A percentile compares a stretch with the other conserved stretches of the same genome.
phyloP scores from a whole-genome alignment of 768 basidiomycete species.

The Amanita phalloides region DNA sequence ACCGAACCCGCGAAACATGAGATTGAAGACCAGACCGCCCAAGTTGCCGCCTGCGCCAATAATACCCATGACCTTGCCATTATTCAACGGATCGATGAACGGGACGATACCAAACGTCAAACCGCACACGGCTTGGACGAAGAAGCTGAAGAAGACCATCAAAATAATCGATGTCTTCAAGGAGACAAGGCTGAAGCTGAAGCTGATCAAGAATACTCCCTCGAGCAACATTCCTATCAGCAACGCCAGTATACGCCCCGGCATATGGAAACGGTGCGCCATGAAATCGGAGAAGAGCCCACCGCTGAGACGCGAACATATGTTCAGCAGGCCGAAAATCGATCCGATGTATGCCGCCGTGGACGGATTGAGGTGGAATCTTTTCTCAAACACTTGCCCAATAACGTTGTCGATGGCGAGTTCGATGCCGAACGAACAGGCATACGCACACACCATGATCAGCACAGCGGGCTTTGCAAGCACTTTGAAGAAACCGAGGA shows the following conservation, averaged over 20 bases:
- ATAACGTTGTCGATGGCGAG: slow-evolving; percentile 45
- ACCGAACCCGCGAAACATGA: background rate
- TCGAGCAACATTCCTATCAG: background rate
- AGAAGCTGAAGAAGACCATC: slow-evolving; percentile 5
- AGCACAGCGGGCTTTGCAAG: slow-evolving; percentile 36
- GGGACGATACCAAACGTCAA: slow-evolving; percentile 1
- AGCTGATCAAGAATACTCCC: background rate
- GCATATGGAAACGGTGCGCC: slow-evolving; percentile 1
- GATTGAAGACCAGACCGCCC: slow-evolving; percentile 1
- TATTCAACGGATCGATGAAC: slow-evolving; percentile 2
- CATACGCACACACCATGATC: slow-evolving; percentile 42
- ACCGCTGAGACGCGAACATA: slow-evolving; percentile 2
- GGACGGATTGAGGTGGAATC: slow-evolving; percentile 30
- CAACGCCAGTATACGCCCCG: slow-evolving; percentile 1
- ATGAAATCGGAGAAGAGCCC: slow-evolving; percentile 4
- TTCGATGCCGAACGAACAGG: slow-evolving; percentile 48
- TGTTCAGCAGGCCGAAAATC: slow-evolving; percentile 10
- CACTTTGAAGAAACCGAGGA: slow-evolving; percentile 19
- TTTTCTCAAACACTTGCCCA: slow-evolving; percentile 29
- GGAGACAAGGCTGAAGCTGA: background rate
- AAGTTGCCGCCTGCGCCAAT: background rate
- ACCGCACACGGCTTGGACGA: background rate
- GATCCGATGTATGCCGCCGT: slow-evolving; percentile 42
- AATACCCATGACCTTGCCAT: slow-evolving; percentile 3
- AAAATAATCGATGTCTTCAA: background rate